phyloP scores from a whole-genome alignment of 2,329 filamentous ascomycete genomes.

The Aspergillus udagawae region DNA sequence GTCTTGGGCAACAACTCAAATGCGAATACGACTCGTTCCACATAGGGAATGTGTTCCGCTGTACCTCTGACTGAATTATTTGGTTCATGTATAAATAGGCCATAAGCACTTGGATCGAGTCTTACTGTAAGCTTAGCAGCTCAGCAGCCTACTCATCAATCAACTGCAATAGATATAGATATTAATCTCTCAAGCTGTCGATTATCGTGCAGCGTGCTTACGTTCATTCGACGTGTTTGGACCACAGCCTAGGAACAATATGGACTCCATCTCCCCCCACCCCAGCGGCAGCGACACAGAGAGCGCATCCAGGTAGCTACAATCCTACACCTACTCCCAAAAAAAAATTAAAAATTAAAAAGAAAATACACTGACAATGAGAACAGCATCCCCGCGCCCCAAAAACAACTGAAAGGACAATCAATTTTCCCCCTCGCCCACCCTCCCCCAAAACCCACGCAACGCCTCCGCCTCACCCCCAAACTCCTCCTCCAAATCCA shows the following conservation, averaged over 20 bases:
- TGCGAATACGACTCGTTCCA: not conserved
- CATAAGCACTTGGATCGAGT: not conserved
- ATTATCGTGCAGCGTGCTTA: no score
- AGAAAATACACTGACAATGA: no score
- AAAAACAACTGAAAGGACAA: constrained; percentile 6
- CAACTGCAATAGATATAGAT: no score
- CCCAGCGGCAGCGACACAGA: not conserved
- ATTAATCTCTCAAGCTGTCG: no score
- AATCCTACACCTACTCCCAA: no score
- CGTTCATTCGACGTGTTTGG: no score
- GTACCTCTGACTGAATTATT: not conserved
- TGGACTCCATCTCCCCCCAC: not conserved
- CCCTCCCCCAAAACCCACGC: constrained; percentile 24
- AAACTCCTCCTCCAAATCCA: constrained; percentile 32
- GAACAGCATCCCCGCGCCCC: not conserved
- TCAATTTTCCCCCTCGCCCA: constrained; percentile 25
- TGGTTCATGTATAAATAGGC: not conserved
- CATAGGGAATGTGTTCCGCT: not conserved
- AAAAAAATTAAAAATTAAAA: no score
- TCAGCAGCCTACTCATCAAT: no score
- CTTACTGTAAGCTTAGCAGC: not conserved
- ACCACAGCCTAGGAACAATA: not conserved
- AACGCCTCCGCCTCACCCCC: constrained; percentile 23
- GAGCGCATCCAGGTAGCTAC: not conserved
- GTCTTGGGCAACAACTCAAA: not conserved